Base-by-base conservation (phyloP, 768 basidiomycete genomes). In the Russula emetica region DNA sequence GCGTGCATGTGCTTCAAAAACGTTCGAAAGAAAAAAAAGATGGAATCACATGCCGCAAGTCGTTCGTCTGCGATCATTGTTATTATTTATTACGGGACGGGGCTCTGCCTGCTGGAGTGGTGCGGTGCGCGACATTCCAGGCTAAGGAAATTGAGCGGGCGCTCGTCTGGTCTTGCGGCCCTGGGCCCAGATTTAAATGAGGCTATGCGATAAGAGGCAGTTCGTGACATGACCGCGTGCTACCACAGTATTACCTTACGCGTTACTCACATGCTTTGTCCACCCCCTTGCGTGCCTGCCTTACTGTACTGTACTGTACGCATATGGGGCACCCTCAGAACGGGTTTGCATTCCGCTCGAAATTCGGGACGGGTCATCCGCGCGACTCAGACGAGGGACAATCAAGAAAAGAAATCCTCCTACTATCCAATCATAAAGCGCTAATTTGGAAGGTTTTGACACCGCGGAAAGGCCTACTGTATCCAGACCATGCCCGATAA, bases 81-180 rank as follows among this genome's bases (percentile, higher is more conserved):
- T 34, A n/a, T 58, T 38, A 38, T 38, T 7, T 5, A 11, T 38
- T 49, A 49, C 8, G 32, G 8, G 49, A 14, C 20, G 44, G 20
- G 24, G 26, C 4, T 32, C 26, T 51, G 58, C 28, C 40, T 53
- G 42, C 42, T 54, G 42, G 32, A 45, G 14, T 53, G 6, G 18
- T 61, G 60, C 60, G 6, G 32, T 61, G 60, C 22, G 5, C 22
- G 5, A 26, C 52, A n/a, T 61, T 44, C 32, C 51, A 44, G 44
- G 28, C 40, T 38, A 30, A 22, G 20, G 18, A 22, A 36, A 54
- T 53, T 9, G 22, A 22, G 42, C 22, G 22, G 32, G 32, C 30
- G 52, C 49, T n/a, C 32, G n/a, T n/a, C n/a, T n/a, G n/a, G n/a
- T n/a, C n/a, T n/a, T n/a, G n/a, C n/a, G n/a, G n/a, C n/a, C n/a